Evolutionary conservation across 352 stramenopile genomes (phyloP).

Genomic region (Globisporangium nunn): DNA sequence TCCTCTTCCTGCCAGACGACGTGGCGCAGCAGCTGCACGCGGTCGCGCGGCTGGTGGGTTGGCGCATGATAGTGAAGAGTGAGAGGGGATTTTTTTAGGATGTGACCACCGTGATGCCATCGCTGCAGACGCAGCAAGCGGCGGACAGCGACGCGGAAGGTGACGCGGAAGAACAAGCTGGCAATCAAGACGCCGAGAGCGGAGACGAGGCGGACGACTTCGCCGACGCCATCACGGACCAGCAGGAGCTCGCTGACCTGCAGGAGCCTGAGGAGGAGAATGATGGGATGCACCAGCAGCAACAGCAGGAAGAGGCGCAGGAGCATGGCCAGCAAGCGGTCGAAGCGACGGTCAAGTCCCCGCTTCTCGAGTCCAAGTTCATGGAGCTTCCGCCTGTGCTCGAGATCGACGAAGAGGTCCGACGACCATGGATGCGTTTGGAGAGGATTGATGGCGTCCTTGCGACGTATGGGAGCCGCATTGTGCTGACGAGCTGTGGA

Average conservation of each 20-base stretch:
- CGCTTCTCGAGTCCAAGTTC: conserved; percentile 27
- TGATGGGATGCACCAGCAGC: conserved; percentile 4
- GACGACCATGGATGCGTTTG: not conserved
- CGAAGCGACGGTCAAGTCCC: conserved; percentile 15
- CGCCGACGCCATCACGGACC: conserved; percentile 6
- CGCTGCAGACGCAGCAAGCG: not conserved
- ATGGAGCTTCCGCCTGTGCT: conserved; percentile 34
- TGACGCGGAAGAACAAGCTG: not conserved
- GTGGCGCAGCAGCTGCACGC: conserved; percentile 59
- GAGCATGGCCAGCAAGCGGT: not conserved
- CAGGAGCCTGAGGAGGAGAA: conserved; percentile 16
- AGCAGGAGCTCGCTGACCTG: conserved; percentile 20
- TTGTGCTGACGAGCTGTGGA: too few relatives aligned
- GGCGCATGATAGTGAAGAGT: not conserved
- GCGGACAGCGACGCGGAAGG: not conserved
- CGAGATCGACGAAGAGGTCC: conserved; percentile 42
- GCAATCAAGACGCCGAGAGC: not conserved
- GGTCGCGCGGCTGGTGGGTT: conserved; percentile 46
- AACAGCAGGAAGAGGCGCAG: conserved; percentile 2
- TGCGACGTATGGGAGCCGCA: too few relatives aligned
- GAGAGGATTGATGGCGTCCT: not conserved
- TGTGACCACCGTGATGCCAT: not conserved
- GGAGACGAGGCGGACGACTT: conserved; percentile 13
- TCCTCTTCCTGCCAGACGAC: conserved; percentile 65
- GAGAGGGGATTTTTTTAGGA: too few relatives aligned